Evolutionary conservation across 164 flowering plant species (phyloP), one percentile per base, ranked within the genome.

Genomic region (Magnolia kwangsiensis): DNA sequence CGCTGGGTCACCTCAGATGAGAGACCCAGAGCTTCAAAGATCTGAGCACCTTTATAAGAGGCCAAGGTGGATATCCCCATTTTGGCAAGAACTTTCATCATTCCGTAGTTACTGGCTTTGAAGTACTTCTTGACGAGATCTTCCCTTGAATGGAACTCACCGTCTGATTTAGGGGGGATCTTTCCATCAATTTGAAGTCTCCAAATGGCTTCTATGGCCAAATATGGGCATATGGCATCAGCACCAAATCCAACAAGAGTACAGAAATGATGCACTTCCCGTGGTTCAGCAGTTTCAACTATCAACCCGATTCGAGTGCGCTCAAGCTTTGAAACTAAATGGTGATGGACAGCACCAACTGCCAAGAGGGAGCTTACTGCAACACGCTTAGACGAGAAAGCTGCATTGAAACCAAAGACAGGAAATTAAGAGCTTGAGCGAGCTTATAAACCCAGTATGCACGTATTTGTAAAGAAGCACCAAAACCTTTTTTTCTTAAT

Each of bases 51-150:
- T 81, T 94, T 96, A 82, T 96, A 96, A 16, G 99, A 96, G 10
- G 99, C 99, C 84, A 96, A 84, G 69, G 99, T 96, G 58, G 99
- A 96, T 75, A 94, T 96, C 23, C 99, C 99, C 99, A 96, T 96
- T 75, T 96, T 96, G 9, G 99, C 99, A 78, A 96, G 96, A 85
- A 96, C 99, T 82, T 96, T 96, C 98, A 93, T 93, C 98, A 96
- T 96, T 72, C 99, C 99, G 77, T 94, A 96, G 84, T 86, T 88
- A 86, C 94, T 93, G 55, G 99, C 98, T 85, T 90, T 92, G 82
- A 90, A 96, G 80, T 90, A 96, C 83, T 89, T 92, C 78, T 91
- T 89, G 63, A 96, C 91, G 72, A 94, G 87, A 75, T 96, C 99
- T 7, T 82, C 95, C 83, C 89, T 93, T 7, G 96, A 81, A 78